Base-by-base conservation (phyloP, 129 eudicot genomes). In the Erigeron canadensis region DNA sequence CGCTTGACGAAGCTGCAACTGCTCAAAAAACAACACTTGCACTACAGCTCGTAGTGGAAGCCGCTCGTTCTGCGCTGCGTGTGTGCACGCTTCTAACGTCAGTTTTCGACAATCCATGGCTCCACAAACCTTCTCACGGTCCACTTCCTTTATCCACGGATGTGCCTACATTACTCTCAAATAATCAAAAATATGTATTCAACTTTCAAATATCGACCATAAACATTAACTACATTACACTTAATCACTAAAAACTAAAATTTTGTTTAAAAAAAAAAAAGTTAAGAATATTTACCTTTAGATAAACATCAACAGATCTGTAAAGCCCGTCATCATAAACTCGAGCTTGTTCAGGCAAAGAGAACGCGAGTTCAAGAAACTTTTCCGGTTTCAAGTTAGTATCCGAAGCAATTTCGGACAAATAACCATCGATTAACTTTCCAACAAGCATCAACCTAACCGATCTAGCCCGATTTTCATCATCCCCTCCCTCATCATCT, bases 1-100 rank as follows among this genome's bases (percentile, higher is more conserved):
- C n/a, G 99, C 99, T 10, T 94, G 97, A 45, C 99, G 94, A 80
- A 94, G 99, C 84, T 94, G 99, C 11, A 94, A 84, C 75, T 94
- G 99, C 88, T 94, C 99, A 77, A 90, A 94, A 67, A 94, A 94
- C 10, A 94, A 77, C 11, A 94, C 99, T 66, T 90, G 97, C 37
- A 94, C 97, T 70, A 94, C 96, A 11, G 97, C 89, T 34, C 97
- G 68, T 4, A 94, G 86, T 0, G 99, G 97, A 9, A 94, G 94
- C 16, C 99, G 95, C 78, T 94, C 99, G 77, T 90, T 94, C 79
- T 94, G 99, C 2, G 99, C 99, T 0, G 99, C 99, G 78, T 94
- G 99, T 10, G 99, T 87, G 79, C 99, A 94, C 46, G 99, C 99
- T 81, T 94, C 99, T 75, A 90, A 39, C 4, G 99, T 94, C 66